phyloP scores from a whole-genome alignment of 495 filamentous ascomycete species.

The Aspergillus panamensis region DNA sequence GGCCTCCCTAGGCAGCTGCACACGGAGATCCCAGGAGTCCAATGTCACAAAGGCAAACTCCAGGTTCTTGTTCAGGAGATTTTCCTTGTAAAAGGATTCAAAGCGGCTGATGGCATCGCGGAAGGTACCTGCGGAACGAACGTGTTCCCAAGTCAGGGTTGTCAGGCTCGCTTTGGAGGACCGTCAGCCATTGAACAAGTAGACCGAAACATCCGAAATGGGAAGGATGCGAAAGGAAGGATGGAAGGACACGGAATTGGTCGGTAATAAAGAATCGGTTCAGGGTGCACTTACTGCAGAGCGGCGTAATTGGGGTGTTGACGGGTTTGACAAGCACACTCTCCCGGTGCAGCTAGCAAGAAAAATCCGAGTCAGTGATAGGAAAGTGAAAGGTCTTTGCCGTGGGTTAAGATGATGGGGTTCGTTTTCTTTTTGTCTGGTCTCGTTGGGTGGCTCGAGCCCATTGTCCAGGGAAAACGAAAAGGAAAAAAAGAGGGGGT shows the following conservation, averaged over 20 bases:
- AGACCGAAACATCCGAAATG: conserved; percentile 20
- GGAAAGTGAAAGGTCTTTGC: conserved; percentile 15
- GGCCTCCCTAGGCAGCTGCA: conserved; percentile 94
- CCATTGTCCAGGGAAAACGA: conserved; percentile 6
- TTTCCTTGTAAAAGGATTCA: conserved; percentile 85
- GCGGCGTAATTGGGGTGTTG: conserved; percentile 96
- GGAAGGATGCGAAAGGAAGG: conserved; percentile 13
- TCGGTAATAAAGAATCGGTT: neutral
- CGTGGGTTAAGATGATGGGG: neutral
- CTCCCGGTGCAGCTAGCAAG: conserved; percentile 77
- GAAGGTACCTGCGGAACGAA: conserved; percentile 93
- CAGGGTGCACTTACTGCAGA: conserved; percentile 79
- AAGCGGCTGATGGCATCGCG: conserved; percentile 94
- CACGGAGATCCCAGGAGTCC: conserved; percentile 97
- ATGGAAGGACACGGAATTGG: conserved; percentile 5
- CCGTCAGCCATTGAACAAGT: conserved; percentile 32
- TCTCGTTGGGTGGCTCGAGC: conserved; percentile 15
- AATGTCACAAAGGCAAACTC: conserved; percentile 98
- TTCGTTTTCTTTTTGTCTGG: conserved; percentile 2
- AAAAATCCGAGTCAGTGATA: conserved; percentile 15
- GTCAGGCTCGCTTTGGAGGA: conserved; percentile 78
- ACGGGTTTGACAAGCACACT: conserved; percentile 95
- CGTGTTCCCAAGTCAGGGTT: conserved; percentile 97
- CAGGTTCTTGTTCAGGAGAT: conserved; percentile 76
- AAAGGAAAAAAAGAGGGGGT: conserved; percentile 17